These are phyloP conservation scores for Pterulicium gracile DNA, from an alignment of 1,284 basidiomycete species.

Conservation along the genomic window DNA sequence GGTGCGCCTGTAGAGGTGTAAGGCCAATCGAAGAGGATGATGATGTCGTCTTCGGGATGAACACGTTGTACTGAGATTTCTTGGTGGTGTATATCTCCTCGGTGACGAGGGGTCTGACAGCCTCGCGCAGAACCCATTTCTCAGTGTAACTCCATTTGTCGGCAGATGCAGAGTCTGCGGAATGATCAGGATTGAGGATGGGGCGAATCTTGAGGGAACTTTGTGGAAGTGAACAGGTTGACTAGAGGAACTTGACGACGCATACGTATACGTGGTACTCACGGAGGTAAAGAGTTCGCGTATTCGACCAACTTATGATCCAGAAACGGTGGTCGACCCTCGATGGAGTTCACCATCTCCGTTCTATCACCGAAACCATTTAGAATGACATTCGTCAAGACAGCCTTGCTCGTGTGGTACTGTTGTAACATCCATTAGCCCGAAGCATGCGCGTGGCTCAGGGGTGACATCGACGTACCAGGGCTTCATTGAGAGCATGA, in stretches of 20 bases:
- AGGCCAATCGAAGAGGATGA: constrained; percentile 9
- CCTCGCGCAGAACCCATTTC: constrained; percentile 14
- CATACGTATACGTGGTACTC: constrained; percentile 1
- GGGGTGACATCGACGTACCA: no score
- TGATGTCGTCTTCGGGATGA: no score
- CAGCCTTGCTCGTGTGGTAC: constrained; percentile 10
- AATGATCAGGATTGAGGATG: no score
- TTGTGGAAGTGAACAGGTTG: no score
- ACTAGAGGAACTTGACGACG: neutral
- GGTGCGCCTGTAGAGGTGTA: constrained; percentile 6
- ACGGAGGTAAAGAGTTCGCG: constrained; percentile 12
- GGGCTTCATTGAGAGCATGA: no score
- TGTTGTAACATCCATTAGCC: constrained; percentile 2
- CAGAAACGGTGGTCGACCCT: constrained; percentile 13
- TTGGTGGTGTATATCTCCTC: constrained; percentile 11
- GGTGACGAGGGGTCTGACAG: constrained; percentile 12
- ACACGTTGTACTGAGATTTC: constrained; percentile 11
- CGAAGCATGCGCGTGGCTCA: no score
- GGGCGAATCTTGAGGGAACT: constrained; percentile 12
- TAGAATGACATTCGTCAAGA: constrained; percentile 10
- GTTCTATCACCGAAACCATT: constrained; percentile 12
- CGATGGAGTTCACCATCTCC: constrained; percentile 13
- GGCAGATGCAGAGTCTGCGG: no score
- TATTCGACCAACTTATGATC: constrained; percentile 14
- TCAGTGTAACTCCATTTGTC: constrained; percentile 12